Base-by-base conservation (phyloP, 176 grass and related monocot species). In the Eleusine indica region DNA sequence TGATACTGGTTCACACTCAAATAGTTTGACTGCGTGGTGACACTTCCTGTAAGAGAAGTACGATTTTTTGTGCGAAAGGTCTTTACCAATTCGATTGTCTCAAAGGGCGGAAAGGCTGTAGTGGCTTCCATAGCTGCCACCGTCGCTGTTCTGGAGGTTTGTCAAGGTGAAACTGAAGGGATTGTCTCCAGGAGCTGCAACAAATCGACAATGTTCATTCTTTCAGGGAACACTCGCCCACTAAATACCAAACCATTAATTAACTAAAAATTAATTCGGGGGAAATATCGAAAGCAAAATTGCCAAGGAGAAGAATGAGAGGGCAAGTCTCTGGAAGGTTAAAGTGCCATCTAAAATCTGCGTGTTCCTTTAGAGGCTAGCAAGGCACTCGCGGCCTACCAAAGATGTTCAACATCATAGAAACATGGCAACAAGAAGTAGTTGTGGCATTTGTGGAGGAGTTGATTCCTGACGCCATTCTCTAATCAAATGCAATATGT, bases 41-140 rank as follows among this genome's bases (percentile, higher is more conserved):
- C 1, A 53, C 15, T 19, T 18, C 47, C n/a, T 35, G 71, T 37
- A 42, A 74, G 6, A 2, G 8, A 72, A 72, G 1, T 2, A 73
- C 25, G 25, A 25, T 25, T 75, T 56, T 75, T 25, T 0, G 35
- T 75, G 10, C 4, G 3, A 8, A 52, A 11, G 51, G 16, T 21
- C 4, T 25, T 85, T 86, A 89, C 84, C 84, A 6, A 89, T 87
- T 74, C 86, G 74, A 10, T 74, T 37, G 63, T 89, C 86, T 66
- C 68, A 32, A 13, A 89, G 84, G 43, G 86, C 82, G 12, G 52
- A 37, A 14, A 91, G 71, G 83, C 86, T 89, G 75, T 89, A 91
- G 78, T 87, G 91, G 51, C 68, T 82, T 37, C 84, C 80, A 51
- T 68, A 87, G 57, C 61, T 53, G 21, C 40, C 32, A 7, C 77